Evolutionary conservation across 2,329 filamentous ascomycete species (phyloP).

Genomic region (Sporothrix humicola): DNA sequence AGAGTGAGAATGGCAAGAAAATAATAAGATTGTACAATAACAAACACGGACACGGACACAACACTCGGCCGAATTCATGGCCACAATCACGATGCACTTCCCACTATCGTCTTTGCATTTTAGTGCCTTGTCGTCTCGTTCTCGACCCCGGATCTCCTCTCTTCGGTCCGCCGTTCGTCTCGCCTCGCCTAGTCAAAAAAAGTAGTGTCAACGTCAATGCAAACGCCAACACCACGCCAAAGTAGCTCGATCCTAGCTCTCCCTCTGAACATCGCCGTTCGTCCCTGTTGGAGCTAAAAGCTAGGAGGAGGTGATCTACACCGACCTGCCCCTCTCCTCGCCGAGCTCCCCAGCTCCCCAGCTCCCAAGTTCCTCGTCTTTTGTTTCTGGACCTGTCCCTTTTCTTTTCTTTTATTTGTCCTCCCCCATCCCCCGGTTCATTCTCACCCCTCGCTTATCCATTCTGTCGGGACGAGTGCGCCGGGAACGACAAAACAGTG

Average conservation of each 20-base stretch:
- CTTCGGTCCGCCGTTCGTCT: no score
- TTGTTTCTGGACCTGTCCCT: background rate
- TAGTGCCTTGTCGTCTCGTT: no score
- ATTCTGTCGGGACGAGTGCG: background rate
- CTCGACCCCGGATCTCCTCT: no score
- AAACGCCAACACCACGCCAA: no score
- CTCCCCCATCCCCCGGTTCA: background rate
- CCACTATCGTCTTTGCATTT: no score
- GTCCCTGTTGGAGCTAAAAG: conserved; percentile 2
- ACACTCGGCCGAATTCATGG: background rate
- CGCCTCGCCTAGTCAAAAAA: no score
- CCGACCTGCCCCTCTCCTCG: background rate
- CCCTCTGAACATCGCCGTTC: background rate
- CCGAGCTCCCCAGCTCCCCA: background rate
- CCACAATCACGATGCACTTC: no score
- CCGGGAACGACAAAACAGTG: background rate
- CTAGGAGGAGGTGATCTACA: background rate
- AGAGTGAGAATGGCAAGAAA: no score
- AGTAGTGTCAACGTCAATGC: no score
- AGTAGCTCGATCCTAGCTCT: background rate
- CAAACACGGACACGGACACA: background rate
- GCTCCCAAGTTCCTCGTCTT: background rate
- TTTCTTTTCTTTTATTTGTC: conserved; percentile 1
- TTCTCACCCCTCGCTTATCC: background rate
- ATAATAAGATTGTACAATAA: no score